Evolutionary conservation across 83 land plant species (phyloP), one percentile per base, ranked within the genome.

Genomic region (Picea abies): DNA sequence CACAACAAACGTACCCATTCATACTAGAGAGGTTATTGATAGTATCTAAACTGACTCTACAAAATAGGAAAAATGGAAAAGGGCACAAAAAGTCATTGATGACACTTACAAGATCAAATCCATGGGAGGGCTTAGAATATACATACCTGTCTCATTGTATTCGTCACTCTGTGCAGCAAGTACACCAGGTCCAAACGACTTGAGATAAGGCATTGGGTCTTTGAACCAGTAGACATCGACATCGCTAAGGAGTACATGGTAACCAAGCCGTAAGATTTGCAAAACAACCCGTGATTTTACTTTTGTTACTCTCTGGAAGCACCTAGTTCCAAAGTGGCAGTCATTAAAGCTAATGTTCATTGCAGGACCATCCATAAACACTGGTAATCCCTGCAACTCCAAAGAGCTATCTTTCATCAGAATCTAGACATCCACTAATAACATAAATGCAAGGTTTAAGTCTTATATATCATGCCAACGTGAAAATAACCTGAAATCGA

Each of bases 151-250:
- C 39, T 85, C 82, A 39, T 94, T 93, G 79, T 86, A 93, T 79
- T 96, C 90, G 86, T 96, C 97, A 35, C 91, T 93, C 66, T 96
- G 97, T 63, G 97, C 97, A 11, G 75, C 89, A 37, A 96, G 90
- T 71, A 88, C 82, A 52, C 88, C 83, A 63, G 94, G 93, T 47
- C 93, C 97, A 85, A 87, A 94, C 4, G 94, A 81, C 68, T 75
- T 83, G 78, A 96, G 87, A 19, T 85, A 87, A 22, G 93, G 88
- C 11, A 93, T 63, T 37, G 96, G 98, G 81, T 94, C 90, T 75
- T 83, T 80, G 80, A 96, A 96, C 99, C 96, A 96, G 60, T 95
- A 96, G 11, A 96, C 88, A 83, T 96, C 99, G 12, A 96, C 98
- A 86, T 96, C 96, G 80, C 98, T 93, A 70, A 96, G 49, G 58